Evolutionary conservation across 2,329 filamentous ascomycete genomes (phyloP), one percentile per base, ranked within the genome.

Genomic region (Cryphonectria radicalis): DNA sequence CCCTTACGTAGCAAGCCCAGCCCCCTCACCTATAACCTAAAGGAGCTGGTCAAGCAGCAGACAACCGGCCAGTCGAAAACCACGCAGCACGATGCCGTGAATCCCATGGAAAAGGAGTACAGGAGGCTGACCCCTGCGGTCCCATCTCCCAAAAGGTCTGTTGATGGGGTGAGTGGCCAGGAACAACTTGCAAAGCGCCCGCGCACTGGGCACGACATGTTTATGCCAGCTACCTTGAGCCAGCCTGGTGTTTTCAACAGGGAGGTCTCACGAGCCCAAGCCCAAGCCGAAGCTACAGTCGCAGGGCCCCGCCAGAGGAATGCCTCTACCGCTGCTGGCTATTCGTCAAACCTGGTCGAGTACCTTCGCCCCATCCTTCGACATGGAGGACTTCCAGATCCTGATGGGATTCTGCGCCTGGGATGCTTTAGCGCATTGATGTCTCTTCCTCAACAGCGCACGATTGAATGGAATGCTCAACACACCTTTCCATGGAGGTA

Each of bases 381-480:
- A 3, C n/a, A 43, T 13, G 63, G 64, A 17, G 69, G 57, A 4
- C 4, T 59, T n/a, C 11, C 17, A 28, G n/a, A 70, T 43, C 64
- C 64, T 4, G 4, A 22, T 11, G 43, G 14, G 22, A 17, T 63
- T 0, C 43, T 66, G 4, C 17, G 46, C 22, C 22, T 63, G 43
- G 64, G 35, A 13, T 55, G 19, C 32, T 63, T 43, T 19, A 42
- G 17, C 4, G 14, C 40, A 22, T 42, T 67, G 17, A 11, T 63
- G 35, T 50, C 42, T 19, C 42, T 67, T 28, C 69, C 63, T 28
- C 65, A 28, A 35, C 28, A 43, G 37, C 69, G 69, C 35, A 42
- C 57, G 5, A 55, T 70, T 11, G 63, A 70, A 37, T 70, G 69
- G 69, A 67, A 70, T 25, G 14, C 57, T 8, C 14, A 13, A n/a